Evolutionary conservation across 2,329 filamentous ascomycete species (phyloP), one percentile per base, ranked within the genome.

Genomic region (Neofusicoccum kwambonambiense): DNA sequence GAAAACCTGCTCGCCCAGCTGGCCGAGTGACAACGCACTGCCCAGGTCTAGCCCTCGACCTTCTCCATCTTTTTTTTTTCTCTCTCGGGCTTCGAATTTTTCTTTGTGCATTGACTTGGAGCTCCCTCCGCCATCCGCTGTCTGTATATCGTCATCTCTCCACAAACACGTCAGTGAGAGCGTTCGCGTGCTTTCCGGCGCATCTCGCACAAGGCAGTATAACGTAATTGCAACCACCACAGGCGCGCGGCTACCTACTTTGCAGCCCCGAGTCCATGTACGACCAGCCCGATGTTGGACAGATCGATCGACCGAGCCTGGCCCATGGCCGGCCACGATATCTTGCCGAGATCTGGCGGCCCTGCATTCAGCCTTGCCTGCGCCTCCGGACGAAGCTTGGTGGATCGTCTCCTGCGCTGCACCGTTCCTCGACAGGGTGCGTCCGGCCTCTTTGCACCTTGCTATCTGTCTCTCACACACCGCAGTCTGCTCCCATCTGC

Each of bases 311-410:
- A 37, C 56, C 4, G 31, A 37, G 56, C 39, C 34, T 35, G 54
- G 37, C 9, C 39, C 42, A 12, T 17, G 37, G 27, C 31, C 56
- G 56, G 56, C 56, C 41, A 60, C 56, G 56, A 60, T 39, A 60
- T 45, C n/a, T 60, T 47, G 42, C 27, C 41, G 56, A 15, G 56
- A 37, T n/a, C 47, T 34, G 56, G 42, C 42, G 56, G 42, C 27
- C 54, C 56, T 60, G 42, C 56, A 42, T 47, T 60, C 56, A 60
- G 56, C 56, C 56, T 45, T 60, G 42, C 42, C 56, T 35, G 42
- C 41, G 41, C 42, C n/a, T 60, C 56, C 17, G 39, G n/a, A 57
- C 37, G 34, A 39, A 58, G 39, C 54, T 58, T 58, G 39, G 39
- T 58, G 39, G 54, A 34, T 58, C 39, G 22, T 9, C 27, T 34